Percentiles rank a stretch among this genome's conserved stretches.
Evolutionary conservation across 1,284 basidiomycete genomes (phyloP).

Genomic region (Megacollybia platyphylla): DNA sequence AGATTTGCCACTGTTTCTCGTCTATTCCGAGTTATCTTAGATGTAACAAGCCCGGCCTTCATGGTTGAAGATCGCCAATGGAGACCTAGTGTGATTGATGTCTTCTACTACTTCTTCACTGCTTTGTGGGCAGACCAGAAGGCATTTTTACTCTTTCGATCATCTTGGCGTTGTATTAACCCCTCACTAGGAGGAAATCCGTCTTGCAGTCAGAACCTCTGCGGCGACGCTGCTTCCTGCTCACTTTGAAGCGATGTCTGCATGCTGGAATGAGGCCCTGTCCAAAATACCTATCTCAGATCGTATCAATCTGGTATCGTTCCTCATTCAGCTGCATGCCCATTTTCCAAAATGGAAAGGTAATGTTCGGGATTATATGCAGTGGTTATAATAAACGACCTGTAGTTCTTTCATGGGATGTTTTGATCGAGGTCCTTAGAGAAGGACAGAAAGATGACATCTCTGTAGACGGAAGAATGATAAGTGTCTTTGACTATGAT

Average conservation of each 20-base stretch:
- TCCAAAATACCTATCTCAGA: slow-evolving; percentile 41
- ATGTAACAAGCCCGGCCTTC: slow-evolving; percentile 49
- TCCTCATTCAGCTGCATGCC: slow-evolving; percentile 49
- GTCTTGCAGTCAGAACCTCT: slow-evolving; percentile 41
- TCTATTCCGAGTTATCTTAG: slow-evolving; percentile 50
- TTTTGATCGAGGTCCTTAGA: slow-evolving; percentile 41
- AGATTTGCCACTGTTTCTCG: slow-evolving; percentile 31
- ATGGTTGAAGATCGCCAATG: slow-evolving; percentile 52
- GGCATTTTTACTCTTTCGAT: slow-evolving; percentile 18
- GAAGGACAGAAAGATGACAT: slow-evolving; percentile 24
- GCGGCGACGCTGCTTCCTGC: slow-evolving; percentile 45
- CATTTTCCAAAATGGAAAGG: slow-evolving; percentile 57
- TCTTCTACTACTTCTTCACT: slow-evolving; percentile 51
- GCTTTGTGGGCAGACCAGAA: slow-evolving; percentile 50
- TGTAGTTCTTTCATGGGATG: slow-evolving; percentile 50
- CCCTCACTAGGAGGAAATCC: slow-evolving; percentile 46
- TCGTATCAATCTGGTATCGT: slow-evolving; percentile 41
- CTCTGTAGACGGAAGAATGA: slow-evolving; percentile 22
- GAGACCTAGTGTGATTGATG: slow-evolving; percentile 41
- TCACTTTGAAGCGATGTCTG: slow-evolving; percentile 48
- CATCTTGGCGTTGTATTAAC: neutral
- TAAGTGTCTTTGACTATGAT: slow-evolving; percentile 11
- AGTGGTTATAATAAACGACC: slow-evolving; percentile 1
- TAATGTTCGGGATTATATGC: slow-evolving; percentile 13
- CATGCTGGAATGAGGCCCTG: slow-evolving; percentile 53